A percentile compares a stretch with the other conserved stretches of the same genome.
These are phyloP conservation scores for Coemansia sp. DNA, from an alignment of 192 early-diverging fungal species.

Conservation along the genomic window DNA sequence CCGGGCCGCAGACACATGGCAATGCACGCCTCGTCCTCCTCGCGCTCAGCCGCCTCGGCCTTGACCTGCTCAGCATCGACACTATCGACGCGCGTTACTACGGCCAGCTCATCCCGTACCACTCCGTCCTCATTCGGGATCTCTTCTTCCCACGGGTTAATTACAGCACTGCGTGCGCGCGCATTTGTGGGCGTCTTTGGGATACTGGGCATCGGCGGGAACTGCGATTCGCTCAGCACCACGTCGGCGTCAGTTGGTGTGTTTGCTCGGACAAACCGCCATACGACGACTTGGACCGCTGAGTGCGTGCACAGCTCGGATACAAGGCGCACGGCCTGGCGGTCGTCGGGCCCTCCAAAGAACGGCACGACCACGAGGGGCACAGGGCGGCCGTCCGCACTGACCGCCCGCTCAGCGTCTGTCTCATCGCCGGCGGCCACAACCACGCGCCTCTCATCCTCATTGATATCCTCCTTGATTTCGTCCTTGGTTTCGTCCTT, in stretches of 20 bases:
- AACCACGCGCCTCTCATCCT: not conserved
- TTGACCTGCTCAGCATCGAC: not conserved
- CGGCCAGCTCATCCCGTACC: not conserved
- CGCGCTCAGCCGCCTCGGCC: conserved; percentile 22
- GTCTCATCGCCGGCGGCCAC: not conserved
- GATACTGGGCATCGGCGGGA: conserved; percentile 16
- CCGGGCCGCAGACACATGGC: conserved; percentile 12
- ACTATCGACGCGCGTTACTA: not conserved
- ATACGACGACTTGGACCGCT: conserved; percentile 53
- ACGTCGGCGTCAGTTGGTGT: conserved; percentile 5
- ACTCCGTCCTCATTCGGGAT: too few relatives aligned
- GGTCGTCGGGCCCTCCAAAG: conserved; percentile 73
- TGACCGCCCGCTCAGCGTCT: not conserved
- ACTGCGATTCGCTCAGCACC: conserved; percentile 25
- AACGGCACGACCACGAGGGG: conserved; percentile 70
- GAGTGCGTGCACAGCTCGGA: conserved; percentile 45
- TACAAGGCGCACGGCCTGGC: conserved; percentile 13
- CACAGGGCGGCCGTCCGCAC: conserved; percentile 46
- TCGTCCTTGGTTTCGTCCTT: too few relatives aligned
- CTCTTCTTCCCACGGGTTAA: not conserved
- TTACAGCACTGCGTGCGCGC: not conserved
- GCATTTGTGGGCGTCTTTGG: conserved; percentile 8
- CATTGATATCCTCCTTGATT: not conserved
- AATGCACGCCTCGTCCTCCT: conserved; percentile 29
- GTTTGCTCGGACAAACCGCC: conserved; percentile 42